phyloP scores from a whole-genome alignment of 2,329 filamentous ascomycete genomes.

The Arachnopeziza araneosa region DNA sequence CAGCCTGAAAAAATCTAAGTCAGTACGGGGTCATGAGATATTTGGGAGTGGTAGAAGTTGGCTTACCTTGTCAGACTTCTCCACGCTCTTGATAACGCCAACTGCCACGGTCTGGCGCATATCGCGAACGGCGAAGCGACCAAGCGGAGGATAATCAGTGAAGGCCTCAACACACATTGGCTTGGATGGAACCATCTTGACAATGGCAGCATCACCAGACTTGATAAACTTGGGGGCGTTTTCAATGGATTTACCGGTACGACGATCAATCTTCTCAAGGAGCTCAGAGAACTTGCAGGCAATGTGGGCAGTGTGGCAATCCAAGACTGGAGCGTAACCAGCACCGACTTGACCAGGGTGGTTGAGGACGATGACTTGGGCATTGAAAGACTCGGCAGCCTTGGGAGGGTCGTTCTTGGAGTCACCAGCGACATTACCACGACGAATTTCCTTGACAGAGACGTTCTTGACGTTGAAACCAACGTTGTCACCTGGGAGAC shows the following conservation, averaged over 20 bases:
- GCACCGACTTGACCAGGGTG: constrained; percentile 99
- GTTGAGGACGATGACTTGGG: constrained; percentile 99
- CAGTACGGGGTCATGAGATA: no score
- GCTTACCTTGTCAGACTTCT: constrained; percentile 13
- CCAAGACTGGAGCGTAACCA: constrained; percentile 97
- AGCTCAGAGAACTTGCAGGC: constrained; percentile 99
- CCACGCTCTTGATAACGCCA: constrained; percentile 87
- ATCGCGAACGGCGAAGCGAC: constrained; percentile 98
- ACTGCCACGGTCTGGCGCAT: constrained; percentile 87
- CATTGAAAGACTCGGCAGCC: constrained; percentile 91
- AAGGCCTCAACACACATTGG: constrained; percentile 99
- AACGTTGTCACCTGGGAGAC: constrained; percentile 99
- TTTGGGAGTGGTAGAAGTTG: no score
- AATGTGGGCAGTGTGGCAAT: constrained; percentile 99
- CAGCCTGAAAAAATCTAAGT: constrained; percentile 16
- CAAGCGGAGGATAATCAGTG: constrained; percentile 98
- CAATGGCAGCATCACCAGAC: constrained; percentile 99
- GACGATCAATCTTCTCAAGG: constrained; percentile 99
- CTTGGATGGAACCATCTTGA: constrained; percentile 99
- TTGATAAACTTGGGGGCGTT: constrained; percentile 98
- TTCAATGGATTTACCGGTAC: constrained; percentile 98
- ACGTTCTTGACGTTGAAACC: constrained; percentile 99
- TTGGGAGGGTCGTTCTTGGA: constrained; percentile 98
- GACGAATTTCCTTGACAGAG: constrained; percentile 99
- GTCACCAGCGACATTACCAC: constrained; percentile 99